These are phyloP conservation scores for Aspergillus caelatus DNA, from an alignment of 2,329 filamentous ascomycete species.

Conservation along the genomic window DNA sequence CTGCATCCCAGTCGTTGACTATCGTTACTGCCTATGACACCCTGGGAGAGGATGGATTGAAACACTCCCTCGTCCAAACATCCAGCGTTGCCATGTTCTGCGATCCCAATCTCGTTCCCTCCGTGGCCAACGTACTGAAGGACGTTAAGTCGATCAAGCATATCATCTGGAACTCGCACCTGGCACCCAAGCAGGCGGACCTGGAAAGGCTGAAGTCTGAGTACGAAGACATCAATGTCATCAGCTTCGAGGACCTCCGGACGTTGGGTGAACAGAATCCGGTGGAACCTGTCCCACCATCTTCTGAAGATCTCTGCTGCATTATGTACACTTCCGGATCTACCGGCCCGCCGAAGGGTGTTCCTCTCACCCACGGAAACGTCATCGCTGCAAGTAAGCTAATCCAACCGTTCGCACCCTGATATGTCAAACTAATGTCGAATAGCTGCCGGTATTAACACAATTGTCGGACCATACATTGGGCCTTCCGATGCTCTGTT, in stretches of 20 bases:
- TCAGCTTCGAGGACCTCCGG: constrained; percentile 59
- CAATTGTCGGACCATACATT: constrained; percentile 76
- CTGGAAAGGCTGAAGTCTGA: constrained; percentile 58
- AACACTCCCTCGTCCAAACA: constrained; percentile 83
- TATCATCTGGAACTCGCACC: constrained; percentile 62
- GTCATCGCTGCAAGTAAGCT: constrained; percentile 74
- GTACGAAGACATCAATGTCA: constrained; percentile 55
- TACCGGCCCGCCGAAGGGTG: constrained; percentile 87
- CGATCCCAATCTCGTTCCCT: constrained; percentile 74
- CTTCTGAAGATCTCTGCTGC: constrained; percentile 78
- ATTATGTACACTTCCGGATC: constrained; percentile 84
- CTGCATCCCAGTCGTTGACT: constrained; percentile 79
- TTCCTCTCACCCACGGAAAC: constrained; percentile 76
- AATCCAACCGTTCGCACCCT: not conserved
- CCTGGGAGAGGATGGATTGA: constrained; percentile 78
- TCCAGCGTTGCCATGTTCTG: constrained; percentile 81
- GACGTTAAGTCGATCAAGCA: constrained; percentile 59
- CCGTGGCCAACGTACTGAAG: constrained; percentile 59
- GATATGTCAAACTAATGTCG: constrained; percentile 10
- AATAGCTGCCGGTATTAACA: constrained; percentile 75
- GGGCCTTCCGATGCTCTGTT: constrained; percentile 77
- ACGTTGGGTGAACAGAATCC: constrained; percentile 66
- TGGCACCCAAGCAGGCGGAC: constrained; percentile 55
- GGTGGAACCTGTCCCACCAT: constrained; percentile 70
- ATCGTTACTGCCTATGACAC: constrained; percentile 97